Evolutionary conservation across 345 rosid species (phyloP).

Genomic region (Citrus glauca): DNA sequence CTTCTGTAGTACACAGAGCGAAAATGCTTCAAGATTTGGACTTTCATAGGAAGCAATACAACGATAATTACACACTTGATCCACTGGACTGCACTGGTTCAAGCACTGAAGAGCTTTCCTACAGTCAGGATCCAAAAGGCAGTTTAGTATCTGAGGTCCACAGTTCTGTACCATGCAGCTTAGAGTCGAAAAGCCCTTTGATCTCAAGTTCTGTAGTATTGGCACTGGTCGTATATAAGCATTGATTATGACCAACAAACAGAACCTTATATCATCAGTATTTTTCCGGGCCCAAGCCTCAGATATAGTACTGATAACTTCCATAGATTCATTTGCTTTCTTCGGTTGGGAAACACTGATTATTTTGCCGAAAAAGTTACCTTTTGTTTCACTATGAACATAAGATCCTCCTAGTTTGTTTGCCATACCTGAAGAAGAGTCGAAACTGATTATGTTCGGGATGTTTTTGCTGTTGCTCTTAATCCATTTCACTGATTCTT

Average conservation of each 20-base stretch:
- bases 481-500: constrained; percentile 63
- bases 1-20: constrained; percentile 82
- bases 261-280: constrained; percentile 87
- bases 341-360: constrained; percentile 21
- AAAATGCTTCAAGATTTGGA: constrained; percentile 77
- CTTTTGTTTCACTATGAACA: constrained; percentile 27
- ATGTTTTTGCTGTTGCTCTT: constrained; percentile 31
- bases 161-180: constrained; percentile 84
- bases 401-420: constrained; percentile 65
- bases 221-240: constrained; percentile 82
- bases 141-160: constrained; percentile 77
- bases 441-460: constrained; percentile 61
- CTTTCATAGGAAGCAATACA: constrained; percentile 97
- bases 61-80: constrained; percentile 86
- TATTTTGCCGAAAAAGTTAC: constrained; percentile 28
- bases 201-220: constrained; percentile 69
- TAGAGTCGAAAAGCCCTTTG: constrained; percentile 85
- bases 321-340: constrained; percentile 38
- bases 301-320: constrained; percentile 56
- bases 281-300: constrained; percentile 86
- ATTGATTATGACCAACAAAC: constrained; percentile 74
- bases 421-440: constrained; percentile 41
- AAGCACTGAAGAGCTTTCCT: constrained; percentile 92
- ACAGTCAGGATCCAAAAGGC: constrained; percentile 80
- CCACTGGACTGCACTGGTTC: constrained; percentile 85